Conservation (phyloP, 139 green algal genomes). For the Tetraselmis striata region DNA sequence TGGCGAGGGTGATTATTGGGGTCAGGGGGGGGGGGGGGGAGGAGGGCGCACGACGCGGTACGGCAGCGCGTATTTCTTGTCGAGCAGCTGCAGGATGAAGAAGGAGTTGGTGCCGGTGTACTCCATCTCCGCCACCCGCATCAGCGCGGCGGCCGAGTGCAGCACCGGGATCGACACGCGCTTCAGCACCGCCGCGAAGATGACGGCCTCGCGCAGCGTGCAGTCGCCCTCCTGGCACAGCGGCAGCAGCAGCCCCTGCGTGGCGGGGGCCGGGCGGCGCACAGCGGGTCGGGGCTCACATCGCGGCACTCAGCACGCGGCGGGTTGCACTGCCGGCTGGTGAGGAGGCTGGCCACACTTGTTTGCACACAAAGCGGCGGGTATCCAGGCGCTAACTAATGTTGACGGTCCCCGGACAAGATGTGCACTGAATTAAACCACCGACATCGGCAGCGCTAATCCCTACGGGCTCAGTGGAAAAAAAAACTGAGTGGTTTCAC, state of each 20-base stretch:
- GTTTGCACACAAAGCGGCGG: no score
- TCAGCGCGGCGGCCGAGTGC: constrained; percentile 83
- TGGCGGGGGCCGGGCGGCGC: background rate
- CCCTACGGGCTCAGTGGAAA: background rate
- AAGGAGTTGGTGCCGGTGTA: constrained; percentile 94
- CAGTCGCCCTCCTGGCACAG: constrained; percentile 73
- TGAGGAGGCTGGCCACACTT: no score
- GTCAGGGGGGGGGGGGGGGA: background rate
- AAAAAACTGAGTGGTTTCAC: no score
- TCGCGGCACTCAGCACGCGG: no score
- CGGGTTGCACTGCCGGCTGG: no score
- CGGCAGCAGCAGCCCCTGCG: constrained; percentile 79
- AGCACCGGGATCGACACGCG: constrained; percentile 84
- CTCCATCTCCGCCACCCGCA: constrained; percentile 82
- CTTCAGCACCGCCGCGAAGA: constrained; percentile 76
- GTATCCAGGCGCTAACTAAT: background rate
- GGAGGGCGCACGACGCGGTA: no score
- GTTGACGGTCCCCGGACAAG: background rate
- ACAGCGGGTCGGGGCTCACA: no score
- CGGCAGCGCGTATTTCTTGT: constrained; percentile 99
- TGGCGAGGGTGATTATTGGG: constrained; percentile 7
- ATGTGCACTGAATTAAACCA: background rate
- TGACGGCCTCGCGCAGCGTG: constrained; percentile 91
- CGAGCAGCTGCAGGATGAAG: constrained; percentile 94
- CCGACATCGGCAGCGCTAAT: no score